Evolutionary conservation across 768 basidiomycete genomes (phyloP), one percentile per base, ranked within the genome.

Genomic region (Stropharia rugosoannulata): DNA sequence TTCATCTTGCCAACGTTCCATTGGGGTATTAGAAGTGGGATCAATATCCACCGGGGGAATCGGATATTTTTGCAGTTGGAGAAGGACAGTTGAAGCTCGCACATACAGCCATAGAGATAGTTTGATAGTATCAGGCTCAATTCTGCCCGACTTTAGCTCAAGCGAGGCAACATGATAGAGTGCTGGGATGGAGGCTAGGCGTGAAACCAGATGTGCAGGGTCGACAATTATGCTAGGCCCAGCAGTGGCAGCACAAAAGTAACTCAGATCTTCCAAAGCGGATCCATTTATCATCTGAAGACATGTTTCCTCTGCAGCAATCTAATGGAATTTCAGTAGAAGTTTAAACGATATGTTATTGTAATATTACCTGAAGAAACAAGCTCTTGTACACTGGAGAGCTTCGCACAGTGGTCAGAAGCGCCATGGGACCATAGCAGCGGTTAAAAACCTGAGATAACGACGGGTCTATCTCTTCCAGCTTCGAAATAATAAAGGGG

Each of bases 371-470:
- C 38, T 39, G 38, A 39, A 39, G 38, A 39, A 39, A 39, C 16
- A 39, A 39, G 11, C 12, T 16, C 4, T 39, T 39, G 4, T 39
- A 39, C 2, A 39, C 16, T 16, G 38, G 38, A 12, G 38, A 16
- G 16, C 38, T 12, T 16, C 37, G 32, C 55, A 19, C 13, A 8
- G 18, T 39, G 12, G 12, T 16, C 38, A 39, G 11, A 39, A 39
- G 16, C 12, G 38, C 38, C 22, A 22, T 22, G 22, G 22, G 22
- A 22, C 22, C 22, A 22, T 22, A 22, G 22, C 22, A 22, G 22
- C 38, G 38, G 38, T 57, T 43, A n/a, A 61, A 61, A 15, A 57
- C 27, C 4, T 11, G 5, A 8, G 19, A 48, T 29, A 61, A 49
- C 12, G 38, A 6, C 16, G 5, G 7, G 22, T 55, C 38, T 2